Conservation (phyloP, 306 rosid genomes). For the Vigna hirtella region DNA sequence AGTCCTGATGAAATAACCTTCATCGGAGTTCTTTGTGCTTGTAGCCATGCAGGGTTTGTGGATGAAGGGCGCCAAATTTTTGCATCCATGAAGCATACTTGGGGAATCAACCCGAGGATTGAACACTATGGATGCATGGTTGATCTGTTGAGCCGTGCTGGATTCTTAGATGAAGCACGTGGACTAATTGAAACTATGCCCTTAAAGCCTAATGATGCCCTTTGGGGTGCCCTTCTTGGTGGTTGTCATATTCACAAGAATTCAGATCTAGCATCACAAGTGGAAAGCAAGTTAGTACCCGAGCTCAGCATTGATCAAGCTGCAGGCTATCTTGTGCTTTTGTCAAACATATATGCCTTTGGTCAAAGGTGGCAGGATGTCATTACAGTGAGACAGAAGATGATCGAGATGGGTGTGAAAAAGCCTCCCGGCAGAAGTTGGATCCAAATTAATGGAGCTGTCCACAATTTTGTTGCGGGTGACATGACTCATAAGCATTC, state of each 20-base stretch:
- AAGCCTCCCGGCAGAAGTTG: conserved; percentile 80
- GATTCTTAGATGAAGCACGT: conserved; percentile 72
- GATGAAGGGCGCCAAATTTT: conserved; percentile 64
- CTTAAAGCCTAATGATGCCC: conserved; percentile 68
- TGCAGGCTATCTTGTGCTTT: conserved; percentile 73
- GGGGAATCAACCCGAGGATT: conserved; percentile 64
- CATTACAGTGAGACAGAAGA: conserved; percentile 60
- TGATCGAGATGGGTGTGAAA: conserved; percentile 68
- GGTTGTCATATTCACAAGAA: conserved; percentile 81
- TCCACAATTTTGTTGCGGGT: conserved; percentile 66
- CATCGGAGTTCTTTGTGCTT: conserved; percentile 75
- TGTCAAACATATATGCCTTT: conserved; percentile 69
- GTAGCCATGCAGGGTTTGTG: conserved; percentile 81
- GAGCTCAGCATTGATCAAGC: conserved; percentile 58
- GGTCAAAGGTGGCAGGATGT: conserved; percentile 72
- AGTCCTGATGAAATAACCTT: conserved; percentile 79
- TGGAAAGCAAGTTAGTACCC: conserved; percentile 51
- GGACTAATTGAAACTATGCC: conserved; percentile 70
- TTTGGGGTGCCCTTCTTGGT: conserved; percentile 84
- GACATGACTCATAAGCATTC: conserved; percentile 66
- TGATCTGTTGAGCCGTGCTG: conserved; percentile 88
- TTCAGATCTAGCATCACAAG: conserved; percentile 60
- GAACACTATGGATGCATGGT: conserved; percentile 93
- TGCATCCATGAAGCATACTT: conserved; percentile 60
- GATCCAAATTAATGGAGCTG: conserved; percentile 63